phyloP scores from a whole-genome alignment of 106 monocot genomes.

The Amphibolis antarctica region DNA sequence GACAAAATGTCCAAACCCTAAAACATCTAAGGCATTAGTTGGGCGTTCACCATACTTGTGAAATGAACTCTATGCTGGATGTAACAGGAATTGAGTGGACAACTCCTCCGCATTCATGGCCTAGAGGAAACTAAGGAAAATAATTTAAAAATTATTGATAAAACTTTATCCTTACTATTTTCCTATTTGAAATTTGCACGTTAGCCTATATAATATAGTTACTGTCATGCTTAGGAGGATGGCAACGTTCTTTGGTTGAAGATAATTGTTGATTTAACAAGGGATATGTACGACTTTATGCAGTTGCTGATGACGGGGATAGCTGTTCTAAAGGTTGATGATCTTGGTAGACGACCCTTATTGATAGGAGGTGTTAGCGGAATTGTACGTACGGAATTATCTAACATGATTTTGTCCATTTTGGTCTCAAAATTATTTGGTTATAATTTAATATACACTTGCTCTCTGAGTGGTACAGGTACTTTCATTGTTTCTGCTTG shows the following conservation, averaged over 20 bases:
- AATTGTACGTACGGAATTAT: constrained; percentile 48
- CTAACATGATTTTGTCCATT: neutral
- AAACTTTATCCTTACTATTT: no score
- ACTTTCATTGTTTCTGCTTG: constrained; percentile 76
- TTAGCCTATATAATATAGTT: no score
- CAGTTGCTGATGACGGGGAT: constrained; percentile 94
- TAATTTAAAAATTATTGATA: no score
- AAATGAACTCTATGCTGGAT: no score
- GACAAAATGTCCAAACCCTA: no score
- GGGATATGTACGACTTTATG: neutral
- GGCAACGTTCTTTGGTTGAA: neutral
- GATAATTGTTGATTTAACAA: neutral
- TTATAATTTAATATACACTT: neutral
- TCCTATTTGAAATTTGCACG: no score
- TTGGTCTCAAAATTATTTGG: neutral
- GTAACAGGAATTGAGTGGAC: no score
- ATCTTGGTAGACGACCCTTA: constrained; percentile 76
- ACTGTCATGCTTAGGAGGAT: no score
- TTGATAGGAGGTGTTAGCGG: constrained; percentile 84
- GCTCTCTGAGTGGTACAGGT: constrained; percentile 37
- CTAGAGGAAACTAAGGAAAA: no score
- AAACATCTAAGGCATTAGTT: no score
- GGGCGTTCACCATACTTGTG: no score
- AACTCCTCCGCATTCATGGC: no score
- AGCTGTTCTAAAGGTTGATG: constrained; percentile 89